phyloP scores from a whole-genome alignment of 2,329 filamentous ascomycete genomes.

The Calonectria crousiana region DNA sequence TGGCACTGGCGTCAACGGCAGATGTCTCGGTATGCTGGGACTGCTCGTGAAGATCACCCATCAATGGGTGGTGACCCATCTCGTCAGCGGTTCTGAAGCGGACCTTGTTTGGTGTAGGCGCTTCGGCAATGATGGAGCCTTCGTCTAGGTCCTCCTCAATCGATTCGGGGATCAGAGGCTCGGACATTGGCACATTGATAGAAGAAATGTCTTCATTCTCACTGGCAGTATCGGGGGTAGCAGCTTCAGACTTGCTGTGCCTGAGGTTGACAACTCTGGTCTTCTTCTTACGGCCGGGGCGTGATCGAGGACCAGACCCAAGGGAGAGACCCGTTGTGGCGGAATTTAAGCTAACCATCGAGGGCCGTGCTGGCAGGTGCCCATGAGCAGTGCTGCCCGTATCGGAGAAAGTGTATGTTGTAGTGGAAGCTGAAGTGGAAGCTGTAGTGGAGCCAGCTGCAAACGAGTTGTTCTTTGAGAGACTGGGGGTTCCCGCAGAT shows the following conservation, averaged over 20 bases:
- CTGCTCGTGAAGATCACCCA: conserved; percentile 40
- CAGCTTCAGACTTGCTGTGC: conserved; percentile 67
- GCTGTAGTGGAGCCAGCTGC: conserved; percentile 55
- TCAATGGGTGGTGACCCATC: conserved; percentile 37
- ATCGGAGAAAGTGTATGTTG: conserved; percentile 81
- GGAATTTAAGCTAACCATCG: conserved; percentile 72
- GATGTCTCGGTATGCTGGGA: conserved; percentile 38
- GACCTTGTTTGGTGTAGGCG: conserved; percentile 51
- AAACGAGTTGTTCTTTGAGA: conserved; percentile 75
- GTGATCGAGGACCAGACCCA: conserved; percentile 70
- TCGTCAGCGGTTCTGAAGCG: conserved; percentile 52
- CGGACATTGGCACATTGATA: conserved; percentile 70
- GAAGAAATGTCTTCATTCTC: conserved; percentile 67
- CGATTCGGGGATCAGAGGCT: conserved; percentile 67
- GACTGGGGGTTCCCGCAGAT: conserved; percentile 60
- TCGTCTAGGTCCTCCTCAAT: conserved; percentile 72
- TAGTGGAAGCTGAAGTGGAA: conserved; percentile 50
- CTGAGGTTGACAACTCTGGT: conserved; percentile 85
- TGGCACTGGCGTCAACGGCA: conserved; percentile 34
- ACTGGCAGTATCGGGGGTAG: conserved; percentile 62
- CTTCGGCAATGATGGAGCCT: conserved; percentile 50
- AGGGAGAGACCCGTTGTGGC: conserved; percentile 73
- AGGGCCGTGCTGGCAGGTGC: conserved; percentile 76
- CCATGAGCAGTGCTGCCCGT: conserved; percentile 73
- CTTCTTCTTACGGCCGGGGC: conserved; percentile 81